Evolutionary conservation across 139 green algal species (phyloP).

Genomic region (Micractinium sp.): DNA sequence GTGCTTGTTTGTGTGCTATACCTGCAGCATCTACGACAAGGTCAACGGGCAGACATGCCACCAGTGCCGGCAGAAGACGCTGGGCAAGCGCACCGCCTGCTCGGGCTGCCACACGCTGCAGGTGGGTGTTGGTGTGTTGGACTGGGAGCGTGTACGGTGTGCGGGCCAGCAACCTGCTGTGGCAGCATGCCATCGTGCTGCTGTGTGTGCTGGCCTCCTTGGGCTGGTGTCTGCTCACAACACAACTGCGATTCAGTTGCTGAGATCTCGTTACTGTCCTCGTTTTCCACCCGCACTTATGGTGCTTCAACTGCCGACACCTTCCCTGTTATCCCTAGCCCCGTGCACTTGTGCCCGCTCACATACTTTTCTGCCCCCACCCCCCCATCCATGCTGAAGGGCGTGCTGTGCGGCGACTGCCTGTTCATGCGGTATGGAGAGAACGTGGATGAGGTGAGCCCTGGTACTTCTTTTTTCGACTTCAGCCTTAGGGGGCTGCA

Average conservation of each 20-base stretch:
- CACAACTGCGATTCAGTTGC: no score
- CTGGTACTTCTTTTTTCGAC: background rate
- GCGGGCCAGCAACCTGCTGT: no score
- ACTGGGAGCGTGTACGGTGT: no score
- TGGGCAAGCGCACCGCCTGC: slow-evolving; percentile 48
- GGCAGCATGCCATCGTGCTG: no score
- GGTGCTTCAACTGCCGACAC: no score
- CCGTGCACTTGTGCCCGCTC: no score
- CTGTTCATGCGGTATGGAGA: slow-evolving; percentile 83
- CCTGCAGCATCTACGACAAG: slow-evolving; percentile 45
- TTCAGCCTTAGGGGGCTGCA: no score
- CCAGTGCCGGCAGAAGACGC: slow-evolving; percentile 51
- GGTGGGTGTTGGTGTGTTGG: background rate
- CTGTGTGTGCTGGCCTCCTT: no score
- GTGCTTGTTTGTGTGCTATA: background rate
- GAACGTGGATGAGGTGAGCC: slow-evolving; percentile 66
- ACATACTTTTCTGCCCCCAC: background rate
- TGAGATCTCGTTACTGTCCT: no score
- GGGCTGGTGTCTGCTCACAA: no score
- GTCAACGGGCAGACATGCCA: slow-evolving; percentile 48
- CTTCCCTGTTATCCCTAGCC: no score
- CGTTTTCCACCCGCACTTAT: no score
- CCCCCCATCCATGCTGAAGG: slow-evolving; percentile 39
- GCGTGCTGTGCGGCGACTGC: slow-evolving; percentile 84
- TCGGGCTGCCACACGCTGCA: slow-evolving; percentile 47